These are phyloP conservation scores for Lepiota brunneoincarnata DNA, from an alignment of 768 basidiomycete species.

Conservation along the genomic window DNA sequence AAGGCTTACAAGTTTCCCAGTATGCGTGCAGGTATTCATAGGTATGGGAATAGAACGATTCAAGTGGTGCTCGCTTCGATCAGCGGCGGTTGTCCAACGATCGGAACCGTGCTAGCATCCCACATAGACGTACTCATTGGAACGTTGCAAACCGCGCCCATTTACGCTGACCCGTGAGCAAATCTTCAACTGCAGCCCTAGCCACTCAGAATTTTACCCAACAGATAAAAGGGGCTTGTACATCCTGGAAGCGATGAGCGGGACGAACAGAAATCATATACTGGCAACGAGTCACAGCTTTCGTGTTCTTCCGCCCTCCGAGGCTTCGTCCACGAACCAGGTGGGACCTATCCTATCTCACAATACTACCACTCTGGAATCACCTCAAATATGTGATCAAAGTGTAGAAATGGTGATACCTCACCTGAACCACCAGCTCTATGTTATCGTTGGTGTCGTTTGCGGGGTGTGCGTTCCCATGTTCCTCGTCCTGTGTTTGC, in stretches of 20 bases:
- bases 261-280: background rate
- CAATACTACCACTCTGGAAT: too few relatives aligned
- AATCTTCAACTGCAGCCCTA: background rate
- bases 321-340: background rate
- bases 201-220: background rate
- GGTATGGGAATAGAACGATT: background rate
- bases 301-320: background rate
- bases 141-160: too few relatives aligned
- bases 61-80: background rate
- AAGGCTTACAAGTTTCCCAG: background rate
- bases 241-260: background rate
- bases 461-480: background rate
- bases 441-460: background rate
- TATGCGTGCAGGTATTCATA: background rate
- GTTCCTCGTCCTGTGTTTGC: background rate
- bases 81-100: background rate
- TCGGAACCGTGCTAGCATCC: too few relatives aligned
- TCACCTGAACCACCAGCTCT: background rate
- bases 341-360: background rate
- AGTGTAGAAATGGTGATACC: background rate
- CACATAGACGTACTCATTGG: background rate
- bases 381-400: background rate
- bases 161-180: background rate
- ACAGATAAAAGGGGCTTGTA: constrained; percentile 3
- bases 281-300: constrained; percentile 5